Base-by-base conservation (phyloP, 257 asterid species). In the Dorcoceras hygrometricum region DNA sequence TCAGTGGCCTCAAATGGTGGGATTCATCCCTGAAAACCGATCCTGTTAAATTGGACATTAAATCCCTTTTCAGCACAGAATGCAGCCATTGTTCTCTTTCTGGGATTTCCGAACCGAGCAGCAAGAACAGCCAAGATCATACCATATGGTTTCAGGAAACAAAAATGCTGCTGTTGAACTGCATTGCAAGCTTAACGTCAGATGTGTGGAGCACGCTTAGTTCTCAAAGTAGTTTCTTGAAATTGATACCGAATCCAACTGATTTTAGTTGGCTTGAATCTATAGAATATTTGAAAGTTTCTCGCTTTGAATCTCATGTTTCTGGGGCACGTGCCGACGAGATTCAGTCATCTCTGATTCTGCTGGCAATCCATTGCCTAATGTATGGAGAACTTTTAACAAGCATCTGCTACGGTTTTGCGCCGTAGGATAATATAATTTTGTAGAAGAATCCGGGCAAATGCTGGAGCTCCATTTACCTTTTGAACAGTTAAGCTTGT, bases 181-280 rank as follows among this genome's bases (percentile, higher is more conserved):
- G 95, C 75, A 72, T 82, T 27, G 67, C 78, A 0, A 34, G 61
- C 31, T n/a, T 73, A 24, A 64, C 81, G 5, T 67, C 77, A 25
- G 78, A 73, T 50, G 60, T 79, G 11, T 88, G 97, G 97, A 32
- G 68, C 70, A 61, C 48, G 7, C 92, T 90, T 10, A n/a, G 67
- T 54, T 43, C 66, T 8, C 73, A 48, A 60, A 80, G 82, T n/a
- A 3, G 56, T 36, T 89, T 75, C 72, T 78, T 88, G 73, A 69
- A 66, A 67, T 46, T 10, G 36, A 68, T 88, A 24, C 72, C 26
- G 24, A 76, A 80, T 71, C 84, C 89, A n/a, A 59, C 84, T 23
- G 80, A 83, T 63, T 68, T 82, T 24, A 58, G 77, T 10, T 77
- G 82, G 78, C 73, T 88, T 39, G 58, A 57, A 25, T 63, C 71